Conservation (phyloP, 495 filamentous ascomycete species). For the Cercophora newfieldiana region DNA sequence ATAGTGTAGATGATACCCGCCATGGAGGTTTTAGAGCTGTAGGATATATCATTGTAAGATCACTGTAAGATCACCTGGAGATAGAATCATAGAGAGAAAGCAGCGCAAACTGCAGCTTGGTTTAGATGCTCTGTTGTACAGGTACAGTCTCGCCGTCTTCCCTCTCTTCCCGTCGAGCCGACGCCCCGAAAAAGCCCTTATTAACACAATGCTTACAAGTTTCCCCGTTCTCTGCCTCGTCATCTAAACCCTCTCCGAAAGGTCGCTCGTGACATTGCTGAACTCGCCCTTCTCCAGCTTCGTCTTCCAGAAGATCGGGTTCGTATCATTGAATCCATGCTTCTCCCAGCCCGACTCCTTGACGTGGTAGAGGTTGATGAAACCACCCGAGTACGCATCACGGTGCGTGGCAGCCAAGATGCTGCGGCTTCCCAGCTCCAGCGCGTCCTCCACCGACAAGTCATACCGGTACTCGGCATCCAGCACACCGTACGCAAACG, state of each 20-base stretch:
- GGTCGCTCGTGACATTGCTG: slow-evolving; percentile 86
- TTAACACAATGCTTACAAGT: slow-evolving; percentile 27
- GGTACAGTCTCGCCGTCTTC: slow-evolving; percentile 21
- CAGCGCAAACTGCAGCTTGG: slow-evolving; percentile 16
- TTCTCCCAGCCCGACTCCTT: slow-evolving; percentile 99
- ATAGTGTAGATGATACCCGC: no score
- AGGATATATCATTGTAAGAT: background rate
- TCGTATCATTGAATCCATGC: slow-evolving; percentile 93
- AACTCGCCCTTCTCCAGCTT: slow-evolving; percentile 98
- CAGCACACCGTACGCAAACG: slow-evolving; percentile 96
- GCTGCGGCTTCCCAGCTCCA: slow-evolving; percentile 84
- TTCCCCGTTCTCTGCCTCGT: slow-evolving; percentile 17
- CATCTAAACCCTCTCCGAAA: slow-evolving; percentile 46
- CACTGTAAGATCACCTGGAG: background rate
- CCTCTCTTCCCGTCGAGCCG: background rate
- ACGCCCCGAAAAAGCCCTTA: slow-evolving; percentile 18
- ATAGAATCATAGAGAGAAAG: background rate
- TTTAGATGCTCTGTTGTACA: slow-evolving; percentile 32
- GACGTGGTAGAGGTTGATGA: slow-evolving; percentile 97
- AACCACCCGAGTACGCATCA: slow-evolving; percentile 96
- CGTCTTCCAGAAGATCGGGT: slow-evolving; percentile 98
- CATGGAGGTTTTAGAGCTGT: background rate
- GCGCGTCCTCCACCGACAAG: slow-evolving; percentile 76
- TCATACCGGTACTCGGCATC: slow-evolving; percentile 95
- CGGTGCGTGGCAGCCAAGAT: slow-evolving; percentile 97